These are phyloP conservation scores for Trichoderma sp. DNA, from an alignment of 2,329 filamentous ascomycete genomes.

Conservation along the genomic window DNA sequence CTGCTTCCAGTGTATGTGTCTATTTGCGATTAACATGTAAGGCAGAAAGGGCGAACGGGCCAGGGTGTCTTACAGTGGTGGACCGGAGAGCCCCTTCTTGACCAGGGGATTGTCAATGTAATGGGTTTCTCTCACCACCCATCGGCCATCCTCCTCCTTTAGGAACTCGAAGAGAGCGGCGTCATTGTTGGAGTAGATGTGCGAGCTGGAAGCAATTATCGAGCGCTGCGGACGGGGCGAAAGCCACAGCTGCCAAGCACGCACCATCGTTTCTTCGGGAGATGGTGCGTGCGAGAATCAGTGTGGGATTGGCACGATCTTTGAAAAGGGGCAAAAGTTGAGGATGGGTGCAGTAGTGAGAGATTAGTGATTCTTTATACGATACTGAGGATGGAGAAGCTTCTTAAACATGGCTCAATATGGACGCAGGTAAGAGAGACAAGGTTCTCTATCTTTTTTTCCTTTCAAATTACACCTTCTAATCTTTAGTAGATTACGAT, in stretches of 20 bases:
- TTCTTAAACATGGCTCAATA: too few relatives aligned
- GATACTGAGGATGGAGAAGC: too few relatives aligned
- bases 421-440: too few relatives aligned
- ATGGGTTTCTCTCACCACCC: conserved; percentile 16
- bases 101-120: conserved; percentile 8
- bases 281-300: not conserved
- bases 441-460: not conserved
- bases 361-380: too few relatives aligned
- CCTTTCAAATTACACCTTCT: too few relatives aligned
- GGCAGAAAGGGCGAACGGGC: not conserved
- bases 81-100: conserved; percentile 13
- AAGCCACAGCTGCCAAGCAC: conserved; percentile 18
- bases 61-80: conserved; percentile 3
- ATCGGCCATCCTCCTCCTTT: conserved; percentile 14
- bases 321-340: not conserved
- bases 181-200: conserved; percentile 7
- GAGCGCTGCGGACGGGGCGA: conserved; percentile 17
- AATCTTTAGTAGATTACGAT: not conserved
- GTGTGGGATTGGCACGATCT: not conserved
- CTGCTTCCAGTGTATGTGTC: conserved; percentile 23
- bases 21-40: not conserved
- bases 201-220: not conserved
- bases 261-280: not conserved
- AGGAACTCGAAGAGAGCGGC: conserved; percentile 21
- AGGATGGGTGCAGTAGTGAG: too few relatives aligned